Base-by-base conservation (phyloP, 345 rosid species). In the Leavenworthia alabamica region DNA sequence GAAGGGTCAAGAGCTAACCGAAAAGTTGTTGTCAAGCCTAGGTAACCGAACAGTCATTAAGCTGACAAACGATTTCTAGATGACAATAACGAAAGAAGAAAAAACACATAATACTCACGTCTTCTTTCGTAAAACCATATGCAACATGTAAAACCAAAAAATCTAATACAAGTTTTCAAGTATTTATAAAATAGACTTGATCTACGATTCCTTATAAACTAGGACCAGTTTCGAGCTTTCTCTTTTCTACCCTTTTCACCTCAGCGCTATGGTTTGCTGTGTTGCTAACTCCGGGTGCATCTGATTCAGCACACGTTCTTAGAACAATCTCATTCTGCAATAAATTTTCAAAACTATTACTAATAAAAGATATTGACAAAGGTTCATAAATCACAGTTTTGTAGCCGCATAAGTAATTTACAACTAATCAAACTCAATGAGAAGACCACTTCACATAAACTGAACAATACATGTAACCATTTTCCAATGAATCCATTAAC, bases 311-410 rank as follows among this genome's bases (percentile, higher is more conserved):
- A 62, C 89, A 83, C 24, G 80, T 83, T 75, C 72, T 77, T 55
- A 83, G 63, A 66, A 86, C 85, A 58, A 87, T 87, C 62, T 86
- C 93, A 36, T 83, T 86, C 89, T 86, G 80, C 79, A 73, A 44
- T 31, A 68, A 48, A 63, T 24, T 33, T 7, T 16, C 40, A 55
- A 35, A 33, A 13, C 36, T 26, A 17, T 51, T 26, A 60, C n/a
- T n/a, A n/a, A n/a, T n/a, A n/a, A n/a, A n/a, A n/a, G n/a, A n/a
- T n/a, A n/a, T n/a, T n/a, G n/a, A n/a, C n/a, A n/a, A n/a, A n/a
- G n/a, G n/a, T n/a, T n/a, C n/a, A n/a, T n/a, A n/a, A n/a, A n/a
- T n/a, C n/a, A n/a, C n/a, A n/a, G n/a, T n/a, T n/a, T n/a, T n/a
- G n/a, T n/a, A n/a, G n/a, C n/a, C n/a, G n/a, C n/a, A n/a, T n/a